phyloP scores from a whole-genome alignment of 495 filamentous ascomycete genomes.

The Melanomma pulvis-pyrius region DNA sequence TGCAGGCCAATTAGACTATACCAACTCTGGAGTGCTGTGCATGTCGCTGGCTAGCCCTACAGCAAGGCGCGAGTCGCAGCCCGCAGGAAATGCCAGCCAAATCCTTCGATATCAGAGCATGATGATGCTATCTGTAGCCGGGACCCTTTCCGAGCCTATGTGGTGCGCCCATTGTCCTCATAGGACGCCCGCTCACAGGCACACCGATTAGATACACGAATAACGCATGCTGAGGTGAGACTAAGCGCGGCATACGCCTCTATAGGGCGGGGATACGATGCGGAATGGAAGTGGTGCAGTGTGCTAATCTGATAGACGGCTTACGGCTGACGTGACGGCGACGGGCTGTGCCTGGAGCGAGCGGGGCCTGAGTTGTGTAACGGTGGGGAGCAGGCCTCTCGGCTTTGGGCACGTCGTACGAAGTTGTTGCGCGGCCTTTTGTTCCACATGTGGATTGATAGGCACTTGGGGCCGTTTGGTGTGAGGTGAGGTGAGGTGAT shows the following conservation, averaged over 20 bases:
- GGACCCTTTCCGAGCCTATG: not conserved
- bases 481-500: not conserved
- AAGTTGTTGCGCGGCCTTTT: not conserved
- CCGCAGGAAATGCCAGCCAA: no score
- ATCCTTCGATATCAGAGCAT: not conserved
- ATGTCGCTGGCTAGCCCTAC: not conserved
- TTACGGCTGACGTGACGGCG: not conserved
- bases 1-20: not conserved
- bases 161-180: not conserved
- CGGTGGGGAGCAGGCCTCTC: not conserved
- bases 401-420: not conserved
- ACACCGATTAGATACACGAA: slow-evolving; percentile 5
- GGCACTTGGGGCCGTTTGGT: not conserved
- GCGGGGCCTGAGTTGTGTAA: slow-evolving; percentile 3
- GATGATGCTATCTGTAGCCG: not conserved
- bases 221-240: not conserved
- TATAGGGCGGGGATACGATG: not conserved
- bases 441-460: not conserved
- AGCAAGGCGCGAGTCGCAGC: not conserved
- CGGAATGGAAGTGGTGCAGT: not conserved
- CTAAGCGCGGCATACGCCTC: slow-evolving; percentile 17
- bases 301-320: not conserved
- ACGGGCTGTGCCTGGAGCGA: slow-evolving; percentile 12
- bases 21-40: not conserved
- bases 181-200: slow-evolving; percentile 3